Evolutionary conservation across 306 rosid species (phyloP).

Genomic region (Sicyos baderoa): DNA sequence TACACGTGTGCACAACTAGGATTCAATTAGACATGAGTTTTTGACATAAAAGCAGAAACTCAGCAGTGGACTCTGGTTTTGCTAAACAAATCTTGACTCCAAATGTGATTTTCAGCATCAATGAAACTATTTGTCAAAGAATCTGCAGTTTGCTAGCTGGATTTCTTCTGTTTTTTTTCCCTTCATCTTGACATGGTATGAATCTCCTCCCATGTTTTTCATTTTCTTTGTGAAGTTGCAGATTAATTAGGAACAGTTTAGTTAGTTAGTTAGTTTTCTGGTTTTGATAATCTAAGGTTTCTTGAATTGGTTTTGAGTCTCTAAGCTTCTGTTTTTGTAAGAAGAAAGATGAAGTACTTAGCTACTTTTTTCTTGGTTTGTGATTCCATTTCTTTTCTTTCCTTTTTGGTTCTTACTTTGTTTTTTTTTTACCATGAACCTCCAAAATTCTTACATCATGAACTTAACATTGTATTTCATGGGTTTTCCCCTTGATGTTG

Average conservation of each 20-base stretch:
- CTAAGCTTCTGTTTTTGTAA: background rate
- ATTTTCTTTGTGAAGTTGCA: background rate
- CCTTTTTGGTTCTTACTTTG: background rate
- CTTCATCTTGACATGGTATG: conserved; percentile 8
- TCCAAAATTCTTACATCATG: background rate
- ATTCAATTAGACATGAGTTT: no score
- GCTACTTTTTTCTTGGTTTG: background rate
- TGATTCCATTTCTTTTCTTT: background rate
- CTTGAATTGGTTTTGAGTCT: conserved; percentile 2
- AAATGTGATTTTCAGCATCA: no score
- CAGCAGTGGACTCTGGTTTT: no score
- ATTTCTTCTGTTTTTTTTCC: background rate
- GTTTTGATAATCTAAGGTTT: background rate
- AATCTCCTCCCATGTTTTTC: background rate
- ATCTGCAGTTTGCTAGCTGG: background rate
- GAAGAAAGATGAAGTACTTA: background rate
- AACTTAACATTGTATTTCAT: no score
- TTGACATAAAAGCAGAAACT: no score
- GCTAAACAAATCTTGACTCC: no score
- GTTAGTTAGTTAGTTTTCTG: background rate
- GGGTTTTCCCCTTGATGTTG: no score
- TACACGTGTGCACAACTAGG: no score
- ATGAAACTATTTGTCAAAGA: conserved; percentile 1
- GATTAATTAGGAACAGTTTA: background rate
- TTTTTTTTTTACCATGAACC: background rate